Base-by-base conservation (phyloP, 2,329 filamentous ascomycete genomes). In the Sporothrix phasma region DNA sequence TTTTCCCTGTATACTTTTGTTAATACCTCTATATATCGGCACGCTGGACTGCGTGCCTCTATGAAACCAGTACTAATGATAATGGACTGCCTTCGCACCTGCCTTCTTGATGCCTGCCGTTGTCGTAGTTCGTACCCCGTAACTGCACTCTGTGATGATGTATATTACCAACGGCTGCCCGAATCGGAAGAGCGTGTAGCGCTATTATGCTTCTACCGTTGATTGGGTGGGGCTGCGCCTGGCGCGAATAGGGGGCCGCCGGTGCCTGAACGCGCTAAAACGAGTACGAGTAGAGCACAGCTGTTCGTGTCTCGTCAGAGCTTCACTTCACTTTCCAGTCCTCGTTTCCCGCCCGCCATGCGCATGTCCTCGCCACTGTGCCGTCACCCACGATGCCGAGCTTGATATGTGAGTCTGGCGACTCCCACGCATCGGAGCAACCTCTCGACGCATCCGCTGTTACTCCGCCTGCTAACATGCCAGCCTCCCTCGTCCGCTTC, bases 401-500 rank as follows among this genome's bases (percentile, higher is more conserved):
- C 71, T 73, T 84, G 69, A 73, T 84, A 59, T 80, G 81, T 84
- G 72, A 74, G 80, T 72, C 22, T 22, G 34, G 3, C 19, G 41
- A 15, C 41, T 7, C 19, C 17, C 8, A 46, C 13, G 24, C 11
- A 19, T 39, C 15, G 3, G 10, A 6, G 3, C 51, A n/a, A n/a
- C 19, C 22, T n/a, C 3, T 46, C 31, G n/a, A 26, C 10, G 5
- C 15, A 7, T n/a, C 13, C n/a, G n/a, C 5, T n/a, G 15, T 5
- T 51, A n/a, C 15, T 11, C 47, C 60, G 65, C 59, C 67, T 39
- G 13, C 43, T 49, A 19, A 49, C 31, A 15, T 43, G 3, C 2
- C 66, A 85, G 83, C 83, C 68, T 79, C 87, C 71, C 80, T 87
- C 67, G 77, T 89, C 70, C 83, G 84, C 70, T 80, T 96, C 72